phyloP scores from a whole-genome alignment of 495 filamentous ascomycete species.

The Podospora australis region DNA sequence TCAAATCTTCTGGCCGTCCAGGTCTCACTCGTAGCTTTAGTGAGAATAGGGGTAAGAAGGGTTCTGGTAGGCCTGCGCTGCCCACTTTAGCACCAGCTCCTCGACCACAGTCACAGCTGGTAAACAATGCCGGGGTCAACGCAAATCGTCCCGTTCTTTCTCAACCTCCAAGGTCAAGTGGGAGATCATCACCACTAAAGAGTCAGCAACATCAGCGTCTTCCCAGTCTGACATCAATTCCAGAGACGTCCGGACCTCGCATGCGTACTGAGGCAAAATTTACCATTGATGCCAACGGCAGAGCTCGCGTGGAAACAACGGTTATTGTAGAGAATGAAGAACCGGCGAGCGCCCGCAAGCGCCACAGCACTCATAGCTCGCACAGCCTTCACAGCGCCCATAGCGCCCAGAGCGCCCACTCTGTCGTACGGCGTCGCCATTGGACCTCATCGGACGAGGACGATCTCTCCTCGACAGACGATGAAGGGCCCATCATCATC shows the following conservation, averaged over 20 bases:
- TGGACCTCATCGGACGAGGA: constrained; percentile 42
- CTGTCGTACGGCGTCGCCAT: constrained; percentile 13
- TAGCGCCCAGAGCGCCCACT: not conserved
- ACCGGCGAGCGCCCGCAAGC: constrained; percentile 20
- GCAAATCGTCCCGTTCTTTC: constrained; percentile 27
- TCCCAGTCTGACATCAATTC: constrained; percentile 45
- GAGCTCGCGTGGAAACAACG: constrained; percentile 65
- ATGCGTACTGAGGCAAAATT: constrained; percentile 57
- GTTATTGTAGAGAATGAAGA: constrained; percentile 43
- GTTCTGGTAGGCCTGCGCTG: constrained; percentile 23
- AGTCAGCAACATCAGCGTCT: constrained; percentile 35
- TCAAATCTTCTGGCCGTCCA: constrained; percentile 44
- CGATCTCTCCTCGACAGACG: constrained; percentile 51
- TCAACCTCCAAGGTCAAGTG: constrained; percentile 33
- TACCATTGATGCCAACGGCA: constrained; percentile 63
- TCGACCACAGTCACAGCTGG: constrained; percentile 19
- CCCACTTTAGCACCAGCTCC: constrained; percentile 32
- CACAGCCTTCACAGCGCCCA: constrained; percentile 18
- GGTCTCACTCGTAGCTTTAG: constrained; percentile 57
- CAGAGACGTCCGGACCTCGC: constrained; percentile 37
- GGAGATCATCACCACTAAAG: constrained; percentile 46
- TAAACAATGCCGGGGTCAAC: constrained; percentile 16
- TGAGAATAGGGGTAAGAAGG: constrained; percentile 40
- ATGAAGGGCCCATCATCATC: constrained; percentile 59
- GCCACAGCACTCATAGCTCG: constrained; percentile 18